phyloP scores from a whole-genome alignment of 495 filamentous ascomycete species.

The Aspergillus bertholletiae region DNA sequence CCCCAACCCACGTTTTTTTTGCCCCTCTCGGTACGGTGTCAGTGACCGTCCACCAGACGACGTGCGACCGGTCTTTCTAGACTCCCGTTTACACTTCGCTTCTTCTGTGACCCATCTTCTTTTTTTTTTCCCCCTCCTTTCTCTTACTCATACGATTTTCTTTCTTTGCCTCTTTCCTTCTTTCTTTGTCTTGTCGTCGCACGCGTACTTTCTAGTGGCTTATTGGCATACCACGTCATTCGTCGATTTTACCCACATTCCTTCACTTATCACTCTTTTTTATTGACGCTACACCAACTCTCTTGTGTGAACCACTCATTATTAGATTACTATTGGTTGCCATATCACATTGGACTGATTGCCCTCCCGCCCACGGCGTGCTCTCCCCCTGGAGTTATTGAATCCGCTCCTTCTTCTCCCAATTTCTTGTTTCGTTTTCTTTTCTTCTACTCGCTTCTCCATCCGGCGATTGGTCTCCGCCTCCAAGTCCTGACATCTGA shows the following conservation, averaged over 20 bases:
- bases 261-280: neutral
- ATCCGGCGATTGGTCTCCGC: neutral
- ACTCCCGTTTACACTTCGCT: conserved; percentile 1
- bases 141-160: no score
- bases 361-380: neutral
- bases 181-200: neutral
- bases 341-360: neutral
- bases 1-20: conserved; percentile 8
- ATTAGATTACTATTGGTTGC: neutral
- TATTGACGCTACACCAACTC: neutral
- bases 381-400: neutral
- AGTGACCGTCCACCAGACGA: neutral
- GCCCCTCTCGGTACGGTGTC: neutral
- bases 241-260: conserved; percentile 2
- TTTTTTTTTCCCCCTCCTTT: neutral
- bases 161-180: neutral
- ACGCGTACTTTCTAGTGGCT: neutral
- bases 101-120: conserved; percentile 1
- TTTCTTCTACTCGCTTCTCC: neutral
- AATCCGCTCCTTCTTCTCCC: neutral
- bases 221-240: neutral
- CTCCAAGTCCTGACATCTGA: neutral
- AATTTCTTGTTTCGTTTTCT: neutral
- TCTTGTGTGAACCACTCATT: neutral
- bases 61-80: neutral